These are phyloP conservation scores for Blastomyces percursus DNA, from an alignment of 2,329 filamentous ascomycete species.

Conservation along the genomic window DNA sequence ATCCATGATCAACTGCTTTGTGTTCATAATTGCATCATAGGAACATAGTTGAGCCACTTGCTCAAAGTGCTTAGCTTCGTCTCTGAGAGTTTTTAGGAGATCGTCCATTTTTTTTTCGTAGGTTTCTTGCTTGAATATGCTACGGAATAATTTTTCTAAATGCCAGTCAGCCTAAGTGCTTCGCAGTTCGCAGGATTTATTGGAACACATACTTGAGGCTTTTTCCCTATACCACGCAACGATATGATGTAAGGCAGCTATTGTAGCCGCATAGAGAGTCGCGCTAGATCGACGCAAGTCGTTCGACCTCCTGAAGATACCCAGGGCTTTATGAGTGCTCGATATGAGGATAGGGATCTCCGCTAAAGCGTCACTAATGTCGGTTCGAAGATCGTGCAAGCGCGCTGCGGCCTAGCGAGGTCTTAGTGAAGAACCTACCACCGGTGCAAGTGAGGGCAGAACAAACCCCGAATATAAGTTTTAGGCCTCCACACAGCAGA, in stretches of 20 bases:
- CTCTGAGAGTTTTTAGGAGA: background rate
- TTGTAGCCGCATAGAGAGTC: conserved; percentile 1
- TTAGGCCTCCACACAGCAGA: background rate
- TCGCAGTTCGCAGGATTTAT: background rate
- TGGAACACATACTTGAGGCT: background rate
- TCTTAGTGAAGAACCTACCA: background rate
- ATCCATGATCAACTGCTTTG: background rate
- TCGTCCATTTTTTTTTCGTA: background rate
- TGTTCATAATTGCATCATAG: background rate
- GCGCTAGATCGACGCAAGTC: conserved; percentile 3
- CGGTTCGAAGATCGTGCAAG: conserved; percentile 1
- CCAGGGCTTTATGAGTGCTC: background rate
- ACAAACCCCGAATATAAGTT: conserved; percentile 3
- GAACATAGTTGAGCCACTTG: conserved; percentile 1
- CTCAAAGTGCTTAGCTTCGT: background rate
- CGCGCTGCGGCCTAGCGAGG: background rate
- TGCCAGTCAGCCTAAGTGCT: background rate
- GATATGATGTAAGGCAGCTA: conserved; percentile 1
- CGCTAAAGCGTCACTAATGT: background rate
- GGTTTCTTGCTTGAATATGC: background rate
- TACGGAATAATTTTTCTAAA: background rate
- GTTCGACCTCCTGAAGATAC: background rate
- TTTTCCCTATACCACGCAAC: conserved; percentile 1
- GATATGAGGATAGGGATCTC: background rate
- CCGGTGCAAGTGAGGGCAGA: background rate